phyloP scores from a whole-genome alignment of 805 yeast species.

The Wickerhamiella alocasiicola region DNA sequence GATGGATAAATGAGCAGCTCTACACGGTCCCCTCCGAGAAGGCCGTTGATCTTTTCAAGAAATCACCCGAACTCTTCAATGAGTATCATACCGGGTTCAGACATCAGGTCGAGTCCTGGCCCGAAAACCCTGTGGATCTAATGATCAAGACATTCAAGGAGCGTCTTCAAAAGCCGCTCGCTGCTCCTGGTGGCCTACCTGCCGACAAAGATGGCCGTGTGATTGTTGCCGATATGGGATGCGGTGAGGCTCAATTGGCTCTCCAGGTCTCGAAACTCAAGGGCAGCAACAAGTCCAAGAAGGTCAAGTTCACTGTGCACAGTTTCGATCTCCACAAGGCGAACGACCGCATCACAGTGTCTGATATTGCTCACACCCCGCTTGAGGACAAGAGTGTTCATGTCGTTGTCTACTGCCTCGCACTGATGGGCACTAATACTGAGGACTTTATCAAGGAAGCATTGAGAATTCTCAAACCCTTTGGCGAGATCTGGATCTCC shows the following conservation, averaged over 20 bases:
- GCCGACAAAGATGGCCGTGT: slow-evolving; percentile 42
- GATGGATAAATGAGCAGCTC: slow-evolving; percentile 98
- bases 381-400: slow-evolving; percentile 65
- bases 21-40: slow-evolving; percentile 72
- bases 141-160: slow-evolving; percentile 58
- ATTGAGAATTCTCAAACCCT: slow-evolving; percentile 68
- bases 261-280: slow-evolving; percentile 40
- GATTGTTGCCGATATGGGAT: slow-evolving; percentile 95
- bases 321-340: slow-evolving; percentile 84
- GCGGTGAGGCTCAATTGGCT: slow-evolving; percentile 92
- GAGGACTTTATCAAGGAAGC: slow-evolving; percentile 88
- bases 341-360: slow-evolving; percentile 89
- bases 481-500: slow-evolving; percentile 95
- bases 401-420: slow-evolving; percentile 84
- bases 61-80: slow-evolving; percentile 80
- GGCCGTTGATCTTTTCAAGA: slow-evolving; percentile 58
- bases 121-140: slow-evolving; percentile 94
- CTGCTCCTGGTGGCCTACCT: slow-evolving; percentile 94
- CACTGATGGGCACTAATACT: slow-evolving; percentile 95
- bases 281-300: slow-evolving; percentile 27
- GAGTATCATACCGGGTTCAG: slow-evolving; percentile 94
- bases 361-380: slow-evolving; percentile 88
- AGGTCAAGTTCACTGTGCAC: slow-evolving; percentile 46
- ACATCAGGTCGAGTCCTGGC: slow-evolving; percentile 94
- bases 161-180: slow-evolving; percentile 45